Percentiles rank a stretch among this genome's conserved stretches.
Conservation (phyloP, 371 early-diverging fungal genomes). For the Mucor irregularis region DNA sequence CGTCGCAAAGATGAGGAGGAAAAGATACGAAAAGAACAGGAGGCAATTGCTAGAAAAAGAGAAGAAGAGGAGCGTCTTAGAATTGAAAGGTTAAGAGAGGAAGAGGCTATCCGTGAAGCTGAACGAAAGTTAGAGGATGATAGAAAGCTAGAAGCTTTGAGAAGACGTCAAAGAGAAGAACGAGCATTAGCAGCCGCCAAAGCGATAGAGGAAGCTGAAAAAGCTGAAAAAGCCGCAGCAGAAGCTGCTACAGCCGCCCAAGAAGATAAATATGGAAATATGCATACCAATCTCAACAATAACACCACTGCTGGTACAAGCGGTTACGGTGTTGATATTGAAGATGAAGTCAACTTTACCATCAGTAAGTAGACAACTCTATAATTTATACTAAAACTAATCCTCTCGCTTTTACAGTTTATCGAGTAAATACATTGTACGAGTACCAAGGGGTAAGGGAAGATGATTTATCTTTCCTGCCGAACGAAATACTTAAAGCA, state of each 20-base stretch:
- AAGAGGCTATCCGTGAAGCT: not conserved
- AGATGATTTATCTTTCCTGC: constrained; percentile 48
- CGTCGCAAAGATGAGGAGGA: constrained; percentile 7
- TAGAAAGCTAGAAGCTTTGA: not conserved
- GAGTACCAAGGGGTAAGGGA: constrained; percentile 48
- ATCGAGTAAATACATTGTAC: constrained; percentile 48
- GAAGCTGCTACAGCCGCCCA: not conserved
- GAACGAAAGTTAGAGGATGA: constrained; percentile 2
- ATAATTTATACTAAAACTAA: no score
- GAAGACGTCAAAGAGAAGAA: constrained; percentile 5
- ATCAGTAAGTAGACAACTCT: constrained; percentile 30
- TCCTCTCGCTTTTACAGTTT: constrained; percentile 22
- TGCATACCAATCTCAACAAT: not conserved
- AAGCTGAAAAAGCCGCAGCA: not conserved
- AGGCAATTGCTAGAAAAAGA: constrained; percentile 3
- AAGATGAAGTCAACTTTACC: constrained; percentile 51
- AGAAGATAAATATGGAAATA: not conserved
- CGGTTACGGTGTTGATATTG: constrained; percentile 46
- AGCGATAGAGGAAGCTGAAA: not conserved
- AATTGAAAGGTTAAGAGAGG: not conserved
- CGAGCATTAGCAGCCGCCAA: not conserved
- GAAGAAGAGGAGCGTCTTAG: constrained; percentile 2
- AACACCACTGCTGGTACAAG: constrained; percentile 45
- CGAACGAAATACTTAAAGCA: constrained; percentile 49
- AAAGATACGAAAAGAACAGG: not conserved